Conservation (phyloP, 108 stramenopile genomes). For the Pseudonitzschia pungens region DNA sequence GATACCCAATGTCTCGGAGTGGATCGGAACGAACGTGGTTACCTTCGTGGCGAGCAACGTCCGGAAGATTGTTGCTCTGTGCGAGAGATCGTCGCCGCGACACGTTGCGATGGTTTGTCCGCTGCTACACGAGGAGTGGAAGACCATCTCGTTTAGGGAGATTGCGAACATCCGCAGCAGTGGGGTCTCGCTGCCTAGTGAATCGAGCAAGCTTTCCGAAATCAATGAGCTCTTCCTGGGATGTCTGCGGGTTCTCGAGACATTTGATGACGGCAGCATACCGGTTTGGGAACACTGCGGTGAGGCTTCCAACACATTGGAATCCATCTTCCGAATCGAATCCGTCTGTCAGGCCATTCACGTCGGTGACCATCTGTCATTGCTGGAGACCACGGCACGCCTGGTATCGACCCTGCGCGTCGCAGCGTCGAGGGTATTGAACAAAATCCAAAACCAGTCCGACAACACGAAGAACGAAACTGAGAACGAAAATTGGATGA, state of each 20-base stretch:
- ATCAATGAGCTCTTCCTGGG: not conserved
- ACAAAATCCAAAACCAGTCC: not conserved
- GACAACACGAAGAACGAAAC: not conserved
- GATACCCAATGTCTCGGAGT: conserved; percentile 13
- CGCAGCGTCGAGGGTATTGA: not conserved
- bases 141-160: not conserved
- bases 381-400: not conserved
- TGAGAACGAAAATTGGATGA: not conserved
- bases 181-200: conserved; percentile 1
- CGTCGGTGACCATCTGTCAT: not conserved
- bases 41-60: conserved; percentile 11
- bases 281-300: conserved; percentile 15
- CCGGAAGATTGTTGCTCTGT: conserved; percentile 10
- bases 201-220: not conserved
- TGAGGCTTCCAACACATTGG: not conserved
- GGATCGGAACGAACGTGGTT: conserved; percentile 10
- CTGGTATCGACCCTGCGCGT: conserved; percentile 1
- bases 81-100: not conserved
- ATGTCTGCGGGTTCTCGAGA: conserved; percentile 1
- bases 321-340: conserved; percentile 2
- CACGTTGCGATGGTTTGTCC: not conserved
- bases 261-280: not conserved
- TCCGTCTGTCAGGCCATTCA: not conserved
- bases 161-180: not conserved
- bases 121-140: not conserved